Percentiles rank a stretch among this genome's conserved stretches.
Conservation (phyloP, 257 asterid genomes). For the Schizonepeta tenuifolia region DNA sequence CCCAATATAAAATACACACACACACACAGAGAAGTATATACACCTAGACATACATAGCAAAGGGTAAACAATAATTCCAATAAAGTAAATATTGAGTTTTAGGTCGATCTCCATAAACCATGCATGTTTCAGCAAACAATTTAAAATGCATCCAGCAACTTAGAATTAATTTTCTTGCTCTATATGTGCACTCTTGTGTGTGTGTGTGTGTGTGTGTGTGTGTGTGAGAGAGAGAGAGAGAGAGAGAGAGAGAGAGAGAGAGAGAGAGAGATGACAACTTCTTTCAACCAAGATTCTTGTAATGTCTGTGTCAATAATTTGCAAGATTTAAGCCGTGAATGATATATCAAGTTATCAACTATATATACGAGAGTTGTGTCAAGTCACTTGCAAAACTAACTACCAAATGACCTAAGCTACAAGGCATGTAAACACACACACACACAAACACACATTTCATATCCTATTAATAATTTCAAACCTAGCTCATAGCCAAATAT, state of each 20-base stretch:
- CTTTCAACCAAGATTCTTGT: conserved; percentile 14
- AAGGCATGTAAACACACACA: conserved; percentile 34
- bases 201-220: neutral
- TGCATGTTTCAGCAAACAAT: neutral
- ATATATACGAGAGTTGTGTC: conserved; percentile 32
- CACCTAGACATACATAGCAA: neutral
- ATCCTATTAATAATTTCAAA: neutral
- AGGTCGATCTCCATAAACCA: neutral
- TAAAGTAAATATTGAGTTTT: neutral
- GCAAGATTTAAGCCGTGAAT: conserved; percentile 32
- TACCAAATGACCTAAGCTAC: conserved; percentile 38
- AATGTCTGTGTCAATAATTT: conserved; percentile 35
- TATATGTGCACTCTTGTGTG: neutral
- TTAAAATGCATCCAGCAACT: neutral
- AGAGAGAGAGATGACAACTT: conserved; percentile 1
- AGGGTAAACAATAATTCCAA: neutral
- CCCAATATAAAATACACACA: neutral
- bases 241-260: conserved; percentile 12
- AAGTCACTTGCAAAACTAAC: conserved; percentile 44
- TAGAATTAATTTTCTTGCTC: neutral
- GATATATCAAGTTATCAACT: conserved; percentile 26
- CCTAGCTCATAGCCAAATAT: neutral
- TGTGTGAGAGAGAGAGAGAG: neutral
- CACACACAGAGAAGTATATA: neutral
- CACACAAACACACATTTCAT: neutral